These are phyloP conservation scores for Botrytis squamosa DNA, from an alignment of 2,329 filamentous ascomycete species.

Conservation along the genomic window DNA sequence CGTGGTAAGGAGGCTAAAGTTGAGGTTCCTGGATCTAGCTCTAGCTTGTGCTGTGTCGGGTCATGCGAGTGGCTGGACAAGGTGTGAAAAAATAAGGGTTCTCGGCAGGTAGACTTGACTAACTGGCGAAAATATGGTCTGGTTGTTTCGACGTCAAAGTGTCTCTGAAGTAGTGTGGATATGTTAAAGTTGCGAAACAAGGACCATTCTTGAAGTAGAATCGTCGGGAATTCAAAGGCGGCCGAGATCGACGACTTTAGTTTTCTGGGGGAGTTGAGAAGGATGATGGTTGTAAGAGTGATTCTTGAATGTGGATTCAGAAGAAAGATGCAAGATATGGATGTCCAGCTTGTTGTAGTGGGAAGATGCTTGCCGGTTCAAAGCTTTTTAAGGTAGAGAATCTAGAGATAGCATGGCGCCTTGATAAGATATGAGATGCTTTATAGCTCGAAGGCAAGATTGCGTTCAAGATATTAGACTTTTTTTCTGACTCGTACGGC, in stretches of 20 bases:
- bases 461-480: neutral
- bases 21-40: conserved; percentile 26
- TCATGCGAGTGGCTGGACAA: conserved; percentile 34
- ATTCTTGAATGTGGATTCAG: neutral
- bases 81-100: conserved; percentile 29
- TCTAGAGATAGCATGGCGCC: neutral
- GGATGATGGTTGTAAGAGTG: conserved; percentile 15
- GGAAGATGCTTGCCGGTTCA: conserved; percentile 10
- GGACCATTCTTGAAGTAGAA: conserved; percentile 35
- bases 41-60: conserved; percentile 23
- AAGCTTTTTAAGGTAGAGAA: conserved; percentile 12
- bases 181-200: conserved; percentile 36
- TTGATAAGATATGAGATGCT: conserved; percentile 14
- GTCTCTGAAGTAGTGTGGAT: conserved; percentile 25
- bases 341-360: neutral
- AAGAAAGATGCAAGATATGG: neutral
- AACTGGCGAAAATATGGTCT: conserved; percentile 28
- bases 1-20: conserved; percentile 22
- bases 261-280: conserved; percentile 21
- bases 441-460: neutral
- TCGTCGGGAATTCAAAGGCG: conserved; percentile 24
- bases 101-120: conserved; percentile 29
- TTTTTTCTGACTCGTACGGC: conserved; percentile 8
- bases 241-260: conserved; percentile 28
- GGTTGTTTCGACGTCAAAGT: conserved; percentile 39